Evolutionary conservation across 306 rosid genomes (phyloP).

Genomic region (Vicia villosa): DNA sequence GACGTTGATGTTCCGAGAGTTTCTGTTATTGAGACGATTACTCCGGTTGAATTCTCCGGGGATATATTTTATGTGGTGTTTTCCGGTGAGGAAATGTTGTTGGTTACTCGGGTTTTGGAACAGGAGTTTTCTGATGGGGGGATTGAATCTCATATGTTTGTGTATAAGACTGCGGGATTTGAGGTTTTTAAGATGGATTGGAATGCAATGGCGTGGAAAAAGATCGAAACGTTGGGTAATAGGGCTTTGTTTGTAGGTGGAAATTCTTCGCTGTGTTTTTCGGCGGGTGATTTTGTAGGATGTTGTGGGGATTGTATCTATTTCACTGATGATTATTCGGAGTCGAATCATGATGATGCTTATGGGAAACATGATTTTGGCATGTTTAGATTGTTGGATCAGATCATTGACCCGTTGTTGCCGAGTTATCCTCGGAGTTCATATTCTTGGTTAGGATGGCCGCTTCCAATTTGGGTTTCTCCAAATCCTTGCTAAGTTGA

Average conservation of each 20-base stretch:
- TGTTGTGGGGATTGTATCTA: constrained; percentile 59
- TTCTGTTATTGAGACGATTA: constrained; percentile 28
- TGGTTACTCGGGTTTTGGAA: constrained; percentile 54
- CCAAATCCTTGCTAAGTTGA: constrained; percentile 59
- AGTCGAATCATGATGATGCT: constrained; percentile 51
- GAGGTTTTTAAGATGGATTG: constrained; percentile 59
- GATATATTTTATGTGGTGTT: constrained; percentile 61
- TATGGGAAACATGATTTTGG: constrained; percentile 65
- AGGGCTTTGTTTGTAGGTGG: constrained; percentile 60
- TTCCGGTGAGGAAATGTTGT: constrained; percentile 49
- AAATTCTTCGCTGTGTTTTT: constrained; percentile 58
- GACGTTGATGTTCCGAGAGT: constrained; percentile 44
- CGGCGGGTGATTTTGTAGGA: constrained; percentile 54
- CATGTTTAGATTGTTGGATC: constrained; percentile 50
- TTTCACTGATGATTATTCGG: constrained; percentile 67
- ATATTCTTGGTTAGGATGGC: constrained; percentile 39
- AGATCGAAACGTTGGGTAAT: constrained; percentile 51
- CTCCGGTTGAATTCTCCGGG: constrained; percentile 25
- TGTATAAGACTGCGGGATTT: constrained; percentile 56
- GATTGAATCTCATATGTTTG: background rate
- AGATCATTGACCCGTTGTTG: constrained; percentile 50
- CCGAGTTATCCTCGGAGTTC: constrained; percentile 51
- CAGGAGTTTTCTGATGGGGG: constrained; percentile 22
- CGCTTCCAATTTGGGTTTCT: constrained; percentile 67
- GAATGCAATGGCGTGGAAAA: constrained; percentile 46